A percentile compares a stretch with the other conserved stretches of the same genome.
These are phyloP conservation scores for Leptographium radiaticola DNA, from an alignment of 2,329 filamentous ascomycete genomes.

Conservation along the genomic window DNA sequence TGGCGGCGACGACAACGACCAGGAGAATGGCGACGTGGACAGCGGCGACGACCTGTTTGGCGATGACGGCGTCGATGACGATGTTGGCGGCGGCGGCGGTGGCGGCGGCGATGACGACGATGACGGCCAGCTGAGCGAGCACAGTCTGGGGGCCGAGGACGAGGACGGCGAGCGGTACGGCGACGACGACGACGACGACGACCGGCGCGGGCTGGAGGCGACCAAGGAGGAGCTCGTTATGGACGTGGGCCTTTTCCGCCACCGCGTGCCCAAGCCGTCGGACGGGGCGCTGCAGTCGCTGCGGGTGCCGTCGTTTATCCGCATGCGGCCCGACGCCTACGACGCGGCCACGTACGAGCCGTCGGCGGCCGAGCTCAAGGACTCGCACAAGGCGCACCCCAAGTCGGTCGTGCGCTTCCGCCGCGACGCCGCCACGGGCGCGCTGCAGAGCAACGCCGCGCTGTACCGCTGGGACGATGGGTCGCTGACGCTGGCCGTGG, in stretches of 20 bases:
- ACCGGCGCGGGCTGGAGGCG: slow-evolving; percentile 21
- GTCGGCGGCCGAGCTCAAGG: slow-evolving; percentile 38
- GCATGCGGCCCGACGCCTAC: slow-evolving; percentile 55
- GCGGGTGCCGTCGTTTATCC: slow-evolving; percentile 60
- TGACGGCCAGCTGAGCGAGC: slow-evolving; percentile 52
- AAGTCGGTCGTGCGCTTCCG: slow-evolving; percentile 58
- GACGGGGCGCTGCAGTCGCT: slow-evolving; percentile 58
- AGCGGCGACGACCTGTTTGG: slow-evolving; percentile 12
- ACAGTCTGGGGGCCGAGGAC: slow-evolving; percentile 40
- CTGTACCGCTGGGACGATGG: slow-evolving; percentile 71
- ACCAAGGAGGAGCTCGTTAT: slow-evolving; percentile 45
- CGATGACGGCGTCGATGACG: slow-evolving; percentile 24
- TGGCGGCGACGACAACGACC: slow-evolving; percentile 4
- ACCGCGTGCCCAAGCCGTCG: slow-evolving; percentile 55
- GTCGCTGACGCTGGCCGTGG: slow-evolving; percentile 61
- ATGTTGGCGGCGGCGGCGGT: slow-evolving; percentile 35
- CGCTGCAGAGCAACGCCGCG: slow-evolving; percentile 62
- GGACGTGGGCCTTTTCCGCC: slow-evolving; percentile 53
- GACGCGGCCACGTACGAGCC: slow-evolving; percentile 53
- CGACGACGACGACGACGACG: slow-evolving; percentile 28
- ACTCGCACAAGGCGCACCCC: slow-evolving; percentile 40
- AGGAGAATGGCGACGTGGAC: neutral
- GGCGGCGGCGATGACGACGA: slow-evolving; percentile 47
- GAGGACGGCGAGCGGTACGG: slow-evolving; percentile 25
- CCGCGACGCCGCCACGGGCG: slow-evolving; percentile 49